A percentile compares a stretch with the other conserved stretches of the same genome.
Conservation (phyloP, 805 yeast species). For the Saccharomyces kudriavzevii region DNA sequence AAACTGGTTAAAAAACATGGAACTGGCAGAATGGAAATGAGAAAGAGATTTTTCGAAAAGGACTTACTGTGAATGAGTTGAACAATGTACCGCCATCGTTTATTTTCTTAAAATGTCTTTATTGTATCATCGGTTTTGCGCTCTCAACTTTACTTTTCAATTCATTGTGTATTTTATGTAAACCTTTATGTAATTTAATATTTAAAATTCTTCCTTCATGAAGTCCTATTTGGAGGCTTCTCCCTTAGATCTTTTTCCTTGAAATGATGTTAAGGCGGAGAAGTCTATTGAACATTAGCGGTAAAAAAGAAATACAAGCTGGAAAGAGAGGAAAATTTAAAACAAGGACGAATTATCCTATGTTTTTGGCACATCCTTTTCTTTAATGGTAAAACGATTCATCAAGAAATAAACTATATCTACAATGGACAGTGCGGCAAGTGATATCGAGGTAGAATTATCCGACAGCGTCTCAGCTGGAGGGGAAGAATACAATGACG, state of each 20-base stretch:
- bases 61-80: slow-evolving; percentile 22
- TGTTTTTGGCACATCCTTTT: neutral
- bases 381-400: neutral
- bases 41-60: slow-evolving; percentile 34
- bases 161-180: neutral
- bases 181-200: neutral
- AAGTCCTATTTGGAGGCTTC: no score
- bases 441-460: neutral
- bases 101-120: no score
- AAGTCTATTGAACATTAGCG: neutral
- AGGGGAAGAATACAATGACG: neutral
- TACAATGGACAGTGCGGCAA: neutral
- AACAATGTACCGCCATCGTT: neutral
- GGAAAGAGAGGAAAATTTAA: neutral
- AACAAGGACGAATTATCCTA: neutral
- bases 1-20: slow-evolving; percentile 34
- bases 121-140: neutral
- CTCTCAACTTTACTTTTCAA: neutral
- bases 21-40: slow-evolving; percentile 34
- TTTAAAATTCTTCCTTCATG: neutral
- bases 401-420: neutral
- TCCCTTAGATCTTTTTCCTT: neutral
- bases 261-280: neutral
- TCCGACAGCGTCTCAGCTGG: neutral
- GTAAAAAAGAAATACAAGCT: neutral